These are phyloP conservation scores for Corchorus olitorius DNA, from an alignment of 345 rosid species.

Conservation along the genomic window DNA sequence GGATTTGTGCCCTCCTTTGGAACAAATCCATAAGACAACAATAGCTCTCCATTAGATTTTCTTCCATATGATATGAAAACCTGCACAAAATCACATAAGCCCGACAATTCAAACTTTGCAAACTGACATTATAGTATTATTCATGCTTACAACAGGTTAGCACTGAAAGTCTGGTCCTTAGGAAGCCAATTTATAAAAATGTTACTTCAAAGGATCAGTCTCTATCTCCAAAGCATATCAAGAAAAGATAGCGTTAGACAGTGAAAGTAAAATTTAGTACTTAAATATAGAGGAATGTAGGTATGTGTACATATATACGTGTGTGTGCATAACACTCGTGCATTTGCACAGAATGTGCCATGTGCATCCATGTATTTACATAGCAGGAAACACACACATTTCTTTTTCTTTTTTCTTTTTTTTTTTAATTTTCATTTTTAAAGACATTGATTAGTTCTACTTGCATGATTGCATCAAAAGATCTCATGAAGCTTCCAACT, in stretches of 20 bases:
- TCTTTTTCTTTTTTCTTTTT: too few species aligned
- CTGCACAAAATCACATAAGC: slow-evolving; percentile 47
- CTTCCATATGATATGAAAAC: slow-evolving; percentile 96
- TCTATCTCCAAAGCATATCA: too few species aligned
- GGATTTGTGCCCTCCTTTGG: slow-evolving; percentile 95
- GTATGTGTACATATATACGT: background rate
- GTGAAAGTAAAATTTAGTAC: background rate
- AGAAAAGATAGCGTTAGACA: too few species aligned
- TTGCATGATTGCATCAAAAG: too few species aligned
- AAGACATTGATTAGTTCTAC: too few species aligned
- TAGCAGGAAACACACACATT: background rate
- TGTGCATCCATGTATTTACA: background rate
- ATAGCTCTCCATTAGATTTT: slow-evolving; percentile 90
- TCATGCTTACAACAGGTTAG: background rate
- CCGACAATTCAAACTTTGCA: slow-evolving; percentile 10
- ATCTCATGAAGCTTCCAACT: too few species aligned
- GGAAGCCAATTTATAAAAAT: background rate
- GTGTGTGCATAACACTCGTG: background rate
- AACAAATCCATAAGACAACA: slow-evolving; percentile 90
- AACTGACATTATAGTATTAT: background rate
- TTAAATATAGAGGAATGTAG: background rate
- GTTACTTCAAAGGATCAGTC: too few species aligned
- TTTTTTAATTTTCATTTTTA: too few species aligned
- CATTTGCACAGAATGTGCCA: background rate
- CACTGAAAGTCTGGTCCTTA: background rate